A percentile compares a stretch with the other conserved stretches of the same genome.
Evolutionary conservation across 176 grass and related monocot species (phyloP).

Genomic region (Avena eriantha): DNA sequence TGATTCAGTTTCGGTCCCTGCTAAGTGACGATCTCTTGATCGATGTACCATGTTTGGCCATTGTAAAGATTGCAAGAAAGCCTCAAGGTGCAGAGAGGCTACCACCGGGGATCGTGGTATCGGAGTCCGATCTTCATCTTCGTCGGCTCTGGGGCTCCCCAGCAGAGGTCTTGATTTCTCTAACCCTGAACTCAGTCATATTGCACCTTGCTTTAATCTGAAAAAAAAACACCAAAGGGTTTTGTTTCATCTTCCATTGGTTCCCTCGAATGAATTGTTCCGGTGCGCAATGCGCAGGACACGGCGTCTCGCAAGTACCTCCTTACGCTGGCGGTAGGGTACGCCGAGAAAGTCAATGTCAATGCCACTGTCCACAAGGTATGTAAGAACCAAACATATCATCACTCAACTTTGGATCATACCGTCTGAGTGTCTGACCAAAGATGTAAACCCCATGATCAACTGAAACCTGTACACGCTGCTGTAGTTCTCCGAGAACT

Average conservation of each 20-base stretch:
- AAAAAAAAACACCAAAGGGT: background rate
- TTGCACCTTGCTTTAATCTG: background rate
- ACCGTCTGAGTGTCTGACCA: background rate
- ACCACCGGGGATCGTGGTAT: conserved; percentile 43
- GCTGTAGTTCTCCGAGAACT: background rate
- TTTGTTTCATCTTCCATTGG: background rate
- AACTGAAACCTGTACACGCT: background rate
- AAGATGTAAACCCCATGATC: background rate
- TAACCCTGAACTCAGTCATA: background rate
- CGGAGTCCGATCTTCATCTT: conserved; percentile 57
- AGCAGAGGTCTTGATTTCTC: conserved; percentile 29
- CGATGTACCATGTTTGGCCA: background rate
- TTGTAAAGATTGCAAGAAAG: background rate
- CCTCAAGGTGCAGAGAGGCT: conserved; percentile 49
- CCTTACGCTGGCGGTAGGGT: conserved; percentile 19
- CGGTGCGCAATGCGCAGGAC: conserved; percentile 14
- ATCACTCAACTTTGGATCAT: background rate
- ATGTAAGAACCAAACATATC: background rate
- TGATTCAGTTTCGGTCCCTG: background rate
- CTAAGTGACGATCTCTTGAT: background rate
- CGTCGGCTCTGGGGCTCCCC: conserved; percentile 63
- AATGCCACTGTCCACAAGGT: conserved; percentile 45
- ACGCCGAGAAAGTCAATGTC: conserved; percentile 27
- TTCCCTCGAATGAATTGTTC: background rate
- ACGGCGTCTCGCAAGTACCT: conserved; percentile 19